Conservation (phyloP, 2,329 filamentous ascomycete species). For the Chrysosporium queenslandicum region DNA sequence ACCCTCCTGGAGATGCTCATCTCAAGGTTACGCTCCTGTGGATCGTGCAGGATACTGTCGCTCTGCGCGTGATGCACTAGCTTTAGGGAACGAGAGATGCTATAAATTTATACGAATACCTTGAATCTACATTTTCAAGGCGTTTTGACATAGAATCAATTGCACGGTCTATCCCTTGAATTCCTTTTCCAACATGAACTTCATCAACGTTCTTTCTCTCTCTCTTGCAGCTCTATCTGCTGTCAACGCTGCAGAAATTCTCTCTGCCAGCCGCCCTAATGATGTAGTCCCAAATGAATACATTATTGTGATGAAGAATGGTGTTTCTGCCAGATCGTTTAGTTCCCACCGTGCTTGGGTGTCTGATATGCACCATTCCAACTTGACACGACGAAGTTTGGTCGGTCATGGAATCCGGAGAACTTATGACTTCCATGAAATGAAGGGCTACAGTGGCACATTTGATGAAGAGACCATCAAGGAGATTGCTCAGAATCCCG, state of each 20-base stretch:
- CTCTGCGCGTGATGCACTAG: background rate
- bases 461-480: conserved; percentile 13
- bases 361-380: conserved; percentile 4
- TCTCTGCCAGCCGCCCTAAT: background rate
- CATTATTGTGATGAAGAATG: conserved; percentile 16
- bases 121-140: background rate
- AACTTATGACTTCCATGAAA: conserved; percentile 8
- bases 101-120: background rate
- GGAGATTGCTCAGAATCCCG: conserved; percentile 9
- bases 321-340: conserved; percentile 6
- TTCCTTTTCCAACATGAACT: conserved; percentile 6
- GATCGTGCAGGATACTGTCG: background rate
- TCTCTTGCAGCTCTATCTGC: conserved; percentile 4
- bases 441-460: conserved; percentile 13
- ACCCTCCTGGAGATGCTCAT: background rate
- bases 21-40: background rate
- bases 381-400: background rate
- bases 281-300: conserved; percentile 12
- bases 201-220: conserved; percentile 9
- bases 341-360: conserved; percentile 11
- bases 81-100: background rate
- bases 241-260: conserved; percentile 8
- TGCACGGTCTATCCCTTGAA: background rate
- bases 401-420: background rate
- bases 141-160: background rate